Conservation (phyloP, 1,284 basidiomycete genomes). For the Paramarasmius palmivorus region DNA sequence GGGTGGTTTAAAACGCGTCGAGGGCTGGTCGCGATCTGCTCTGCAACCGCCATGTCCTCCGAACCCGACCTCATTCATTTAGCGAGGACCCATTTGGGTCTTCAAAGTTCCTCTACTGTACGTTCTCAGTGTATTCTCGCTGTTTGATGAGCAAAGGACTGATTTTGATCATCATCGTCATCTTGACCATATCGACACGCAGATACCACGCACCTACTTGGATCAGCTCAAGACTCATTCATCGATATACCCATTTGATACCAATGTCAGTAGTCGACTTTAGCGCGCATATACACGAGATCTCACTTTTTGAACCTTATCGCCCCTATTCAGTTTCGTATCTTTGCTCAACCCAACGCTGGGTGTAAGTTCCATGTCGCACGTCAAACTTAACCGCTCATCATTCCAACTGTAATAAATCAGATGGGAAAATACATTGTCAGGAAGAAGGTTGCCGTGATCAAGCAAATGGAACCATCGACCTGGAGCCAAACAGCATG, state of each 20-base stretch:
- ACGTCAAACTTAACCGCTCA: constrained; percentile 2
- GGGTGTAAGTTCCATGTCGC: constrained; percentile 38
- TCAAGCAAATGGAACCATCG: constrained; percentile 22
- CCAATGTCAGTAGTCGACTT: constrained; percentile 30
- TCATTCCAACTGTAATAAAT: constrained; percentile 10
- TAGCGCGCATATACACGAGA: constrained; percentile 2
- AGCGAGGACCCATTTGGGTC: constrained; percentile 3
- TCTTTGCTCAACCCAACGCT: constrained; percentile 34
- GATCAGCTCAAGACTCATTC: constrained; percentile 38
- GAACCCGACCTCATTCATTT: background rate
- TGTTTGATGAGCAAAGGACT: background rate
- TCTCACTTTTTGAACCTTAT: constrained; percentile 10
- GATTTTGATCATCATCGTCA: background rate
- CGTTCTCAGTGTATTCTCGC: background rate
- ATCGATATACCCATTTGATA: constrained; percentile 35
- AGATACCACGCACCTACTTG: constrained; percentile 34
- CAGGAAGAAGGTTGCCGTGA: constrained; percentile 42
- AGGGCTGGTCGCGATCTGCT: too few species aligned
- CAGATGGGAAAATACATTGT: constrained; percentile 45
- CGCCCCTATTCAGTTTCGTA: constrained; percentile 32
- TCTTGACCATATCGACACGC: background rate
- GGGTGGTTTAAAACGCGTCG: too few species aligned
- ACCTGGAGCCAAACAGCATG: constrained; percentile 29
- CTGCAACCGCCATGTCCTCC: too few species aligned
- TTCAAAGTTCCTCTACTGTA: constrained; percentile 1